These are phyloP conservation scores for Lentinula novae-zelandiae DNA, from an alignment of 1,284 basidiomycete genomes.

Conservation along the genomic window DNA sequence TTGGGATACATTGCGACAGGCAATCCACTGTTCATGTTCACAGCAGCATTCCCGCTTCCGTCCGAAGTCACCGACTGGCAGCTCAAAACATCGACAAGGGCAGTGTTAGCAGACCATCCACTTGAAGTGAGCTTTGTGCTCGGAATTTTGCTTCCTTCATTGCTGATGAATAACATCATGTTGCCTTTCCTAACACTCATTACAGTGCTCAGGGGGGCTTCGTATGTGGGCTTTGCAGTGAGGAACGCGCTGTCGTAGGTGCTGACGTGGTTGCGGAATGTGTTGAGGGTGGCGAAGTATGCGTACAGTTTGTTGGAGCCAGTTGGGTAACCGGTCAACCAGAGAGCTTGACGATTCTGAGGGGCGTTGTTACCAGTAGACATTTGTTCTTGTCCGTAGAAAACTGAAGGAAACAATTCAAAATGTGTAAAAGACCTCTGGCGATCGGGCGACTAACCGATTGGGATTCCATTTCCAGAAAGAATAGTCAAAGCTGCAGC, in stretches of 20 bases:
- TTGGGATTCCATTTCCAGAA: background rate
- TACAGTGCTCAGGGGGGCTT: constrained; percentile 38
- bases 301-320: constrained; percentile 44
- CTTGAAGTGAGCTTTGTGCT: constrained; percentile 39
- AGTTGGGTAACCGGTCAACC: constrained; percentile 49
- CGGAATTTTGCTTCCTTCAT: constrained; percentile 43
- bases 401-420: constrained; percentile 62
- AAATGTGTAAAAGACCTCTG: constrained; percentile 37
- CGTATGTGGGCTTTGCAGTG: constrained; percentile 47
- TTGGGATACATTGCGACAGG: constrained; percentile 18
- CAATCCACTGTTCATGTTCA: constrained; percentile 14
- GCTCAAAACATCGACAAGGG: constrained; percentile 58
- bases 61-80: constrained; percentile 31
- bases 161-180: constrained; percentile 63
- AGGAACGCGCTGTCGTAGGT: constrained; percentile 44
- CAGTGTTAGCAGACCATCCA: constrained; percentile 29
- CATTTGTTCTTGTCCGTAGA: constrained; percentile 74
- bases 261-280: constrained; percentile 55
- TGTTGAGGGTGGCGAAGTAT: constrained; percentile 55
- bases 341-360: constrained; percentile 62
- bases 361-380: constrained; percentile 51
- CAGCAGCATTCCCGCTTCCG: constrained; percentile 12
- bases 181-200: constrained; percentile 63
- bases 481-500: background rate
- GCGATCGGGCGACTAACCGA: constrained; percentile 28